These are phyloP conservation scores for Penicillium samsonianum DNA, from an alignment of 495 filamentous ascomycete genomes.

Conservation along the genomic window DNA sequence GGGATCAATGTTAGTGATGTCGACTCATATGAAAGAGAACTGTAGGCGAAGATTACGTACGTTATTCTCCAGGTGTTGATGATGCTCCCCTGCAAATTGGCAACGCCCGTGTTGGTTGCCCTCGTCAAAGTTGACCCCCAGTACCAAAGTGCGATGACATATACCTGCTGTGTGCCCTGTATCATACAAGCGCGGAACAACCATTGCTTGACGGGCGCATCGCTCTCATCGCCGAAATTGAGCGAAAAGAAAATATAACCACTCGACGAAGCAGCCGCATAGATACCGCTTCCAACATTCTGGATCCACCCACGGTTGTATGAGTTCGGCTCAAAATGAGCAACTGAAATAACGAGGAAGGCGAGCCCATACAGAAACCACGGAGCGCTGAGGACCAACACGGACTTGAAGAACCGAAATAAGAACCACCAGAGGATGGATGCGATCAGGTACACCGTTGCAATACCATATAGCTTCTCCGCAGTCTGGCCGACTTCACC, in stretches of 20 bases:
- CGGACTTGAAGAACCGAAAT: conserved; percentile 62
- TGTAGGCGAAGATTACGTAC: conserved; percentile 29
- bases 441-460: conserved; percentile 60
- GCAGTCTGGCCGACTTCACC: no score
- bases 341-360: conserved; percentile 67
- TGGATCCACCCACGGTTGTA: conserved; percentile 51
- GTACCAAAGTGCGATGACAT: conserved; percentile 55
- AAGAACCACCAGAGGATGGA: conserved; percentile 67
- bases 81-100: conserved; percentile 36
- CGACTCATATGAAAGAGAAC: no score
- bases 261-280: conserved; percentile 50
- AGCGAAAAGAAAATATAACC: conserved; percentile 54
- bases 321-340: conserved; percentile 53
- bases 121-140: conserved; percentile 49
- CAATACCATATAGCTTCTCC: conserved; percentile 70
- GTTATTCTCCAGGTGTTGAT: conserved; percentile 52
- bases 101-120: conserved; percentile 35
- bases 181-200: conserved; percentile 54
- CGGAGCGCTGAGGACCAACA: conserved; percentile 58
- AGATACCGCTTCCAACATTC: conserved; percentile 49
- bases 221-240: conserved; percentile 54
- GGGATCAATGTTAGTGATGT: no score
- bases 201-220: conserved; percentile 50
- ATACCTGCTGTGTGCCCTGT: conserved; percentile 52
- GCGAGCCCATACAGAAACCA: conserved; percentile 67